phyloP scores from a whole-genome alignment of 83 land plant species.

The Thuja plicata region DNA sequence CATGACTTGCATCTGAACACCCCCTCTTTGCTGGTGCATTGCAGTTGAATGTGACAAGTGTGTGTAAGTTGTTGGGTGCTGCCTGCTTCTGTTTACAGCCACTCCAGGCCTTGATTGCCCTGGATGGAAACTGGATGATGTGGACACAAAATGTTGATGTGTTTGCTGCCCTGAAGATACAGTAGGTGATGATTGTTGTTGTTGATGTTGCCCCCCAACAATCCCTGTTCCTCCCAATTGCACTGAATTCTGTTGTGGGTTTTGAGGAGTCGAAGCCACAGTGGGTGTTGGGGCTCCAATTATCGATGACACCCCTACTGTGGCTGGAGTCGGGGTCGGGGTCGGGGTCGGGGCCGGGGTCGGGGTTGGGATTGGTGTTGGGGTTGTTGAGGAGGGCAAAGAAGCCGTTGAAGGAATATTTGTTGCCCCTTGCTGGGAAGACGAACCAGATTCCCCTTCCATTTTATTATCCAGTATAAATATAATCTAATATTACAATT shows the following conservation, averaged over 20 bases:
- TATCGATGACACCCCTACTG: neutral
- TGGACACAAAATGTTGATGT: neutral
- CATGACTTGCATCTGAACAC: constrained; percentile 1
- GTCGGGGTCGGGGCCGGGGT: neutral
- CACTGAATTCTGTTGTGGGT: neutral
- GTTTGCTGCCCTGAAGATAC: constrained; percentile 6
- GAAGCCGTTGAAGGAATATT: neutral
- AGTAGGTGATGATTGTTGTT: neutral
- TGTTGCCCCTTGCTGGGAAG: neutral
- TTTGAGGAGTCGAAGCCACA: neutral
- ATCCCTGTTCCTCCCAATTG: neutral
- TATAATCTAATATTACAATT: neutral
- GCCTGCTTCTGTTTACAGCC: neutral
- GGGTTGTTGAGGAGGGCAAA: neutral
- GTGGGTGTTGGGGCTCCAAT: neutral
- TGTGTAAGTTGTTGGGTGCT: neutral
- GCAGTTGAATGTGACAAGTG: constrained; percentile 3
- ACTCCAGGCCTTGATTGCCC: neutral
- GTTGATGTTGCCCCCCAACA: no score
- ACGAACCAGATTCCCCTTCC: constrained; percentile 10
- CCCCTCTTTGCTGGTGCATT: constrained; percentile 17
- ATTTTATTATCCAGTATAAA: neutral
- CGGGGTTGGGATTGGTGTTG: neutral
- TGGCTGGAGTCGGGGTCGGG: neutral
- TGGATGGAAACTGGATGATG: constrained; percentile 1